Conservation (phyloP, 768 basidiomycete genomes). For the Boletus subparvulus region DNA sequence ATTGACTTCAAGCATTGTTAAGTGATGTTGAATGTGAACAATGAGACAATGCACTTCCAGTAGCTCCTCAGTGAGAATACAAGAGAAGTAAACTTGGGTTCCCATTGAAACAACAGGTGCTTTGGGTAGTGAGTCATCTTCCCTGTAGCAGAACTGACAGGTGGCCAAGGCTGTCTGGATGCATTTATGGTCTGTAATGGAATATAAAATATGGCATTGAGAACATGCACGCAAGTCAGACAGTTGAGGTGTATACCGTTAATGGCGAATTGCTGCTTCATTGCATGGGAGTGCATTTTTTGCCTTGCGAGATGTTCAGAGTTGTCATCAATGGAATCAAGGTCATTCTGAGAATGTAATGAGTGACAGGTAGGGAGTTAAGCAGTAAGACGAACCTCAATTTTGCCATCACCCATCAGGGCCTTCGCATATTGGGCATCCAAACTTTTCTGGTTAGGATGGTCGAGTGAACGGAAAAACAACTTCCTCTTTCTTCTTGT, state of each 20-base stretch:
- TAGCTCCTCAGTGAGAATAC: conserved; percentile 85
- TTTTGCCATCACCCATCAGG: conserved; percentile 86
- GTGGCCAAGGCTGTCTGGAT: conserved; percentile 87
- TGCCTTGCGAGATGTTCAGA: conserved; percentile 88
- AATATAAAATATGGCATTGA: neutral
- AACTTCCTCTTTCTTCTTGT: conserved; percentile 75
- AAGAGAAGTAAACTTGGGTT: conserved; percentile 86
- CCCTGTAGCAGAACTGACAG: conserved; percentile 89
- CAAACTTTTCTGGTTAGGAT: conserved; percentile 63
- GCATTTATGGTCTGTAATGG: conserved; percentile 76
- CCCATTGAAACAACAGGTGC: conserved; percentile 90
- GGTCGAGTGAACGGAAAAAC: conserved; percentile 1
- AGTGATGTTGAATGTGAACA: conserved; percentile 92
- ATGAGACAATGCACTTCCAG: conserved; percentile 91
- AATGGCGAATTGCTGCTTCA: conserved; percentile 97
- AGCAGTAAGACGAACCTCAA: conserved; percentile 52
- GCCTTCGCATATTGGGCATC: conserved; percentile 88
- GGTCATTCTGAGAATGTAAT: conserved; percentile 55
- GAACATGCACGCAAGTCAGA: neutral
- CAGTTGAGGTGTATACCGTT: conserved; percentile 57
- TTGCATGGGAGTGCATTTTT: conserved; percentile 94
- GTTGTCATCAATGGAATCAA: conserved; percentile 97
- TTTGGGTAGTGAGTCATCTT: conserved; percentile 87
- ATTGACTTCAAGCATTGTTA: conserved; percentile 89
- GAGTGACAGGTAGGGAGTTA: neutral